phyloP scores from a whole-genome alignment of 169 alveolate species.

The Sarcocystis neurona region DNA sequence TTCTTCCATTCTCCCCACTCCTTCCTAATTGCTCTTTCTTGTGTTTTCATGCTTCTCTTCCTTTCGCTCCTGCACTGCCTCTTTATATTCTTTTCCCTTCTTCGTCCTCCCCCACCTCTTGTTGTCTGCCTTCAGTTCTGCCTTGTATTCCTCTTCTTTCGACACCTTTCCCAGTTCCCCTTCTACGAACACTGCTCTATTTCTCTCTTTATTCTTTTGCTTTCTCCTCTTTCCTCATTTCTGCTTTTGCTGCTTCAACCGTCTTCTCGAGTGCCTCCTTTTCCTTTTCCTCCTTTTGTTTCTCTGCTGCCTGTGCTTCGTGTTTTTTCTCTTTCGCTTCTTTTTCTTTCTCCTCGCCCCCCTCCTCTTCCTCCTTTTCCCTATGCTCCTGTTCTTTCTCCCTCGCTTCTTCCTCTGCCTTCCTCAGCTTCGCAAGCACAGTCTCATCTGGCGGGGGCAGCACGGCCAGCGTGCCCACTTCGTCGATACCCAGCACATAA shows the following conservation, averaged over 20 bases:
- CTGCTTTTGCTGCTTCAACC: background rate
- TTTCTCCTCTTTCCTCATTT: background rate
- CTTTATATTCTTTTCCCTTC: no score
- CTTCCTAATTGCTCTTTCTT: no score
- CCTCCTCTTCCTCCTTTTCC: background rate
- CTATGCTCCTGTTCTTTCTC: background rate
- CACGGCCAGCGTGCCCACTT: constrained; percentile 37
- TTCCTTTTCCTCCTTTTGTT: background rate
- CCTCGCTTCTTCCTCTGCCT: background rate
- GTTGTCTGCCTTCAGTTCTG: no score
- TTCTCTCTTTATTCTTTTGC: background rate
- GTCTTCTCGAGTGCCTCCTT: background rate
- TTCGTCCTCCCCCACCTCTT: no score
- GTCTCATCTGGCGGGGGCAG: background rate
- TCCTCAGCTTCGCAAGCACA: no score
- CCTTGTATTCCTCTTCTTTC: no score
- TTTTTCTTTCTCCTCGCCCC: background rate
- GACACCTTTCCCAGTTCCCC: no score
- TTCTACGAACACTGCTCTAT: no score
- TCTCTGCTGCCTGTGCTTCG: background rate
- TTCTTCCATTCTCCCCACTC: no score
- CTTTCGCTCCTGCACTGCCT: no score
- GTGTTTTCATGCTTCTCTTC: no score
- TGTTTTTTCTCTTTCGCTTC: constrained; percentile 16
- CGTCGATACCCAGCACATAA: constrained; percentile 38